Evolutionary conservation across 768 basidiomycete species (phyloP), one percentile per base, ranked within the genome.

Genomic region (Leccinum aurantiacum): DNA sequence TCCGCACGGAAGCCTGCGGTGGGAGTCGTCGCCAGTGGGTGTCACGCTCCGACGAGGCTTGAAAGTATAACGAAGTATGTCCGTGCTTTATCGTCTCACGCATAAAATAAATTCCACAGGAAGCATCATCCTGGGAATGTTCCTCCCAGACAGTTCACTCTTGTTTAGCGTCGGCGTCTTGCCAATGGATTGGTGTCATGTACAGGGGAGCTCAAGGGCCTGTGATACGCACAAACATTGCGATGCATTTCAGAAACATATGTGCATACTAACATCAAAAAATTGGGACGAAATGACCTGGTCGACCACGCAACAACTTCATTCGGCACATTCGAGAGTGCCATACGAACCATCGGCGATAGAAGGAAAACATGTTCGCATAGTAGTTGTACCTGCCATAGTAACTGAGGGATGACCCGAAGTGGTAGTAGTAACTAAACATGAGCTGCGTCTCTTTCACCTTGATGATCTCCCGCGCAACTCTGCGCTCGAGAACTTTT

Each of bases 391-490:
- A 35, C 35, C 35, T 35, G 35, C 31, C 31, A 31, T 31, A 27
- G 11, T 22, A 22, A 29, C 7, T 24, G 27, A 31, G 31, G 31
- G 31, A 33, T 33, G 33, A 33, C 33, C 35, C 3, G 3, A 37
- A 37, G 35, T 15, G 35, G 35, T 15, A 37, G 35, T 35, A 27
- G 27, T 27, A 1, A 7, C 9, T 14, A 31, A 31, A 31, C 5
- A 1, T 1, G 31, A 31, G 31, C 0, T 31, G 31, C 37, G 2
- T 24, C 6, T 46, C 35, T 27, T n/a, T 11, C 13, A 31, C 51
- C 10, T 22, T 27, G 13, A 65, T 67, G 60, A 50, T 68, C 49
- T 44, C 46, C 25, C 31, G 60, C 50, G 53, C 33, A 51, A 38
- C 15, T 41, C 56, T 59, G 38, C 54, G 48, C 37, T 54, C 17